phyloP scores from a whole-genome alignment of 2,329 filamentous ascomycete genomes.

The Alternaria triticina region DNA sequence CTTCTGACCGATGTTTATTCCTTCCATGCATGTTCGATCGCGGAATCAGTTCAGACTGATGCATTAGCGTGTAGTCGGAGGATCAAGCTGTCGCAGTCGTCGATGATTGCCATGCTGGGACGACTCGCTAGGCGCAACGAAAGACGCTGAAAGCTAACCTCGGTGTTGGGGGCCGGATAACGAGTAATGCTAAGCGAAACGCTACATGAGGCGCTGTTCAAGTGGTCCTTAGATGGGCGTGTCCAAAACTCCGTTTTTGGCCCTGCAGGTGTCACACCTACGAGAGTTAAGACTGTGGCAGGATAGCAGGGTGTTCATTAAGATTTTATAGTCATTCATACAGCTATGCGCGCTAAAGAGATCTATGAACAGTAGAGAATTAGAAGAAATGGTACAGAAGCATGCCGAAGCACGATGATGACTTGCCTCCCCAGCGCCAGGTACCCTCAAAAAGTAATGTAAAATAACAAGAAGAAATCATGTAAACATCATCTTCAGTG shows the following conservation, averaged over 20 bases:
- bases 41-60: neutral
- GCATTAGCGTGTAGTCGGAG: constrained; percentile 3
- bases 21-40: constrained; percentile 3
- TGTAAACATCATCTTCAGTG: neutral
- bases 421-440: constrained; percentile 15
- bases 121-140: neutral
- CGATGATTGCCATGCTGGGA: neutral
- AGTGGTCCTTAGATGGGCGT: too few species aligned
- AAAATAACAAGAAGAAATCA: neutral
- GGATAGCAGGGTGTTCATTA: neutral
- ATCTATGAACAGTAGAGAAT: neutral
- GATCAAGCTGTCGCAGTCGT: neutral
- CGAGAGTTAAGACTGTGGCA: neutral
- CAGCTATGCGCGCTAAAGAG: neutral
- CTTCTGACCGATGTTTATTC: constrained; percentile 2
- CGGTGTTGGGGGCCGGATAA: neutral
- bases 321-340: neutral
- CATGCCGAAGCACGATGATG: neutral
- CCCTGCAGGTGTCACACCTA: too few species aligned
- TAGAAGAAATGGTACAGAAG: neutral
- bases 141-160: neutral
- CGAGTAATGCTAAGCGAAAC: neutral
- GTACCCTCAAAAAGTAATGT: neutral
- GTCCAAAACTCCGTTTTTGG: neutral
- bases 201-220: neutral